Percentiles rank a stretch among this genome's conserved stretches.
phyloP scores from a whole-genome alignment of 2,329 filamentous ascomycete genomes.

The Corinectria fuckeliana region DNA sequence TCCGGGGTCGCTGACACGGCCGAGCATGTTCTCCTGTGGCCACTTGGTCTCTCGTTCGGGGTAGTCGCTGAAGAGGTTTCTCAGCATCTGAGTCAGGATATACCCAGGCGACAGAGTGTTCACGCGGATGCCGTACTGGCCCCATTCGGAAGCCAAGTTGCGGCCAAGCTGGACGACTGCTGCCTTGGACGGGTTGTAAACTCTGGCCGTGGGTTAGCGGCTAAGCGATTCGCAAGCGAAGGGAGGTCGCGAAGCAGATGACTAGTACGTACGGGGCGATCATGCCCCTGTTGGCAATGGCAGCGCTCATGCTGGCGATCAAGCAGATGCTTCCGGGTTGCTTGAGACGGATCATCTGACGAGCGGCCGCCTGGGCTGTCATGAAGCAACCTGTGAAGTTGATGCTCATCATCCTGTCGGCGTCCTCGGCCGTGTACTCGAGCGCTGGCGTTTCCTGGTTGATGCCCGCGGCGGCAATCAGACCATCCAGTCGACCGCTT shows the following conservation, averaged over 20 bases:
- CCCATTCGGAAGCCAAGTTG: slow-evolving; percentile 78
- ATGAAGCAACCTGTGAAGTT: slow-evolving; percentile 88
- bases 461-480: slow-evolving; percentile 74
- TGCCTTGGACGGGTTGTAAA: slow-evolving; percentile 80
- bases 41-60: slow-evolving; percentile 73
- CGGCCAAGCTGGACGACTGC: slow-evolving; percentile 74
- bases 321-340: slow-evolving; percentile 67
- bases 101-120: slow-evolving; percentile 85
- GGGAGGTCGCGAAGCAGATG: background rate
- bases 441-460: slow-evolving; percentile 85
- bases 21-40: slow-evolving; percentile 87
- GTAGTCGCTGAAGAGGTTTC: slow-evolving; percentile 76
- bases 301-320: slow-evolving; percentile 75
- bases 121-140: slow-evolving; percentile 73
- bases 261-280: slow-evolving; percentile 63
- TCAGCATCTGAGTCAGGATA: slow-evolving; percentile 84
- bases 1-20: slow-evolving; percentile 68
- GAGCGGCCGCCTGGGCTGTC: slow-evolving; percentile 87
- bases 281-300: slow-evolving; percentile 67
- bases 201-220: slow-evolving; percentile 46
- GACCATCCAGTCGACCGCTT: slow-evolving; percentile 77
- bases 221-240: background rate
- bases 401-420: slow-evolving; percentile 80
- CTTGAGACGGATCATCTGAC: slow-evolving; percentile 70
- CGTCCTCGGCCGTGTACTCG: slow-evolving; percentile 78